A percentile compares a stretch with the other conserved stretches of the same genome.
Conservation (phyloP, 495 filamentous ascomycete genomes). For the Neurospora africana region DNA sequence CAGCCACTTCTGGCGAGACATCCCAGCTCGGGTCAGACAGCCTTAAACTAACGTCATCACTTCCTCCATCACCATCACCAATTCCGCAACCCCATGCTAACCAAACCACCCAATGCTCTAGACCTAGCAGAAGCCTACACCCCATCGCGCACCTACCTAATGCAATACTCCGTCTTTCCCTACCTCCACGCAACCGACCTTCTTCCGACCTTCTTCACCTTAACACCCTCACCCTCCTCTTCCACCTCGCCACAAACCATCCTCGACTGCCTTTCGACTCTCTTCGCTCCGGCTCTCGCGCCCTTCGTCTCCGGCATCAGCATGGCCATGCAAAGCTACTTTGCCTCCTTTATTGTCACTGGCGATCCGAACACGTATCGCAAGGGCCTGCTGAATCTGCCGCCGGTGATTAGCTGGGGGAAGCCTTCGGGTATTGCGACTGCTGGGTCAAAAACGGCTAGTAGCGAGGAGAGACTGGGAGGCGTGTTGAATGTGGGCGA, state of each 20-base stretch:
- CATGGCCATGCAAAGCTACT: conserved; percentile 29
- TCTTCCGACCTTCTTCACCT: conserved; percentile 26
- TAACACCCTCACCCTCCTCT: conserved; percentile 18
- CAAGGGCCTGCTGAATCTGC: conserved; percentile 19
- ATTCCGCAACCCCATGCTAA: conserved; percentile 13
- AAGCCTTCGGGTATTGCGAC: conserved; percentile 9
- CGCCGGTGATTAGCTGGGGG: conserved; percentile 26
- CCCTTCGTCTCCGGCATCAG: conserved; percentile 24
- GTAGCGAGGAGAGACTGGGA: conserved; percentile 13
- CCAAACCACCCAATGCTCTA: neutral
- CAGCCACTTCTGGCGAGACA: neutral
- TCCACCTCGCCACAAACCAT: neutral
- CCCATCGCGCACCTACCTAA: neutral
- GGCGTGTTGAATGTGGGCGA: conserved; percentile 27
- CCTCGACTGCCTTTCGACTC: conserved; percentile 19
- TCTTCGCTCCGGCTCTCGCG: conserved; percentile 24
- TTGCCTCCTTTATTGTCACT: conserved; percentile 26
- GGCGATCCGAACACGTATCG: conserved; percentile 30
- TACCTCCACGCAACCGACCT: conserved; percentile 25
- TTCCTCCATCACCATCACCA: conserved; percentile 5
- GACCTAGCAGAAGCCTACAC: neutral
- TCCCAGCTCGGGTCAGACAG: neutral
- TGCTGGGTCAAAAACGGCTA: neutral
- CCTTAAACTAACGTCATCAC: neutral
- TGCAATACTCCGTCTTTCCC: conserved; percentile 30